Percentiles rank a stretch among this genome's conserved stretches.
phyloP scores from a whole-genome alignment of 108 stramenopile species.

The Skeletonema marinoi region DNA sequence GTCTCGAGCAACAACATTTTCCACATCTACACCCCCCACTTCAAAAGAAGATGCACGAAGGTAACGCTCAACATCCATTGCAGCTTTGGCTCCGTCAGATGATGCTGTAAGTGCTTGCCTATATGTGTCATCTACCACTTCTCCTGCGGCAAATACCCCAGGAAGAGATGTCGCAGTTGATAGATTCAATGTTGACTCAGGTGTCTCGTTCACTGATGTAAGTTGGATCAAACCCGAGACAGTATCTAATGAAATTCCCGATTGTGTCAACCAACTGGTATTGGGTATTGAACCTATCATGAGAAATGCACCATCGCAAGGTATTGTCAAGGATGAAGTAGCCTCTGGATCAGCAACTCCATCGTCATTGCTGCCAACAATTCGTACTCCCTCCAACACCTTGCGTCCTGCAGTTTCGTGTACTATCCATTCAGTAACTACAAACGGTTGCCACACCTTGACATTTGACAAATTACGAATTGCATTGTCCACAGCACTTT shows the following conservation, averaged over 20 bases:
- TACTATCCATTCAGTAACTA: slow-evolving; percentile 26
- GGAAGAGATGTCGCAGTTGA: slow-evolving; percentile 54
- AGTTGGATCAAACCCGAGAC: slow-evolving; percentile 7
- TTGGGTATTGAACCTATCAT: slow-evolving; percentile 47
- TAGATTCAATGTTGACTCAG: not conserved
- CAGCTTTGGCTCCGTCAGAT: slow-evolving; percentile 69
- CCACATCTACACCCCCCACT: not conserved
- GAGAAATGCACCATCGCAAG: slow-evolving; percentile 38
- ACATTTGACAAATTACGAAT: slow-evolving; percentile 20
- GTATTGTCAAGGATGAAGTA: slow-evolving; percentile 15
- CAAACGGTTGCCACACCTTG: slow-evolving; percentile 25
- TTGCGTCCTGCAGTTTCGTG: slow-evolving; percentile 7
- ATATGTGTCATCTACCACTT: slow-evolving; percentile 62
- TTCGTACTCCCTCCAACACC: slow-evolving; percentile 12
- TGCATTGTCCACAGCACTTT: slow-evolving; percentile 13
- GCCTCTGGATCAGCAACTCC: slow-evolving; percentile 25
- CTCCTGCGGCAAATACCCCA: slow-evolving; percentile 76
- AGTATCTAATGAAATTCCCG: slow-evolving; percentile 10
- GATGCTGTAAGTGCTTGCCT: slow-evolving; percentile 70
- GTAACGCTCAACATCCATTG: slow-evolving; percentile 73
- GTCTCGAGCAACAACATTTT: not conserved
- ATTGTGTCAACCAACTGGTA: slow-evolving; percentile 19
- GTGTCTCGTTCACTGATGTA: not conserved
- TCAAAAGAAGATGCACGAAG: slow-evolving; percentile 22
- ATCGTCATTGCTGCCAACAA: slow-evolving; percentile 17